These are phyloP conservation scores for Fusarium torreyae DNA, from an alignment of 2,329 filamentous ascomycete genomes.

Conservation along the genomic window DNA sequence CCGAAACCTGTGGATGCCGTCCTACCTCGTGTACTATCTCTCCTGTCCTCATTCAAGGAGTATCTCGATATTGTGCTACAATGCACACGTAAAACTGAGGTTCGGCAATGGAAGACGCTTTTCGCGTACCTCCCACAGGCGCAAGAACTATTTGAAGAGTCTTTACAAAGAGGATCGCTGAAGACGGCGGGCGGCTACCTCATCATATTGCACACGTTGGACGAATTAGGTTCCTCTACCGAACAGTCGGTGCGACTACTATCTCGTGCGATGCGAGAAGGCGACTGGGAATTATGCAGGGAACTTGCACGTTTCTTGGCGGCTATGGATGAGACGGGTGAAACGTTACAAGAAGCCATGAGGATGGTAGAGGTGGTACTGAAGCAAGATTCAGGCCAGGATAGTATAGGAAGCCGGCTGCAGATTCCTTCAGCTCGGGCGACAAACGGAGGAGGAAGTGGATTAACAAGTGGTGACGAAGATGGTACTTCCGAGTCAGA, in stretches of 20 bases:
- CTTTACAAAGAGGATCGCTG: constrained; percentile 84
- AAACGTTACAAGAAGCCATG: constrained; percentile 81
- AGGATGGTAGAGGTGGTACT: constrained; percentile 67
- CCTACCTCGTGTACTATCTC: constrained; percentile 74
- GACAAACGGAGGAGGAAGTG: constrained; percentile 52
- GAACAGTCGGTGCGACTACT: constrained; percentile 87
- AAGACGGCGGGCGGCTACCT: constrained; percentile 98
- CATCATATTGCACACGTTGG: constrained; percentile 90
- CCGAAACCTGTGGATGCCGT: constrained; percentile 75
- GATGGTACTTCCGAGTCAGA: constrained; percentile 57
- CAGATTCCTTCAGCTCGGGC: constrained; percentile 52
- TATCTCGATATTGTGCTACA: constrained; percentile 97
- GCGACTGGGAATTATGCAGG: constrained; percentile 96
- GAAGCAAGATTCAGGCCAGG: constrained; percentile 51
- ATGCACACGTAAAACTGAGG: constrained; percentile 96
- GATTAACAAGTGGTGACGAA: constrained; percentile 52
- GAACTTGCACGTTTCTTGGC: constrained; percentile 96
- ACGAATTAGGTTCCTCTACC: constrained; percentile 77
- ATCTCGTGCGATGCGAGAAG: constrained; percentile 83
- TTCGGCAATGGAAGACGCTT: constrained; percentile 93
- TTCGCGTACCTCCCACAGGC: constrained; percentile 93
- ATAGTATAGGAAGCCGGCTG: constrained; percentile 51
- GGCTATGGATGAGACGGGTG: constrained; percentile 89
- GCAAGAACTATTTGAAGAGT: constrained; percentile 93
- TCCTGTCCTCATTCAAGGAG: constrained; percentile 80